phyloP scores from a whole-genome alignment of 202 grass and related monocot genomes.

The Musa balbisiana region DNA sequence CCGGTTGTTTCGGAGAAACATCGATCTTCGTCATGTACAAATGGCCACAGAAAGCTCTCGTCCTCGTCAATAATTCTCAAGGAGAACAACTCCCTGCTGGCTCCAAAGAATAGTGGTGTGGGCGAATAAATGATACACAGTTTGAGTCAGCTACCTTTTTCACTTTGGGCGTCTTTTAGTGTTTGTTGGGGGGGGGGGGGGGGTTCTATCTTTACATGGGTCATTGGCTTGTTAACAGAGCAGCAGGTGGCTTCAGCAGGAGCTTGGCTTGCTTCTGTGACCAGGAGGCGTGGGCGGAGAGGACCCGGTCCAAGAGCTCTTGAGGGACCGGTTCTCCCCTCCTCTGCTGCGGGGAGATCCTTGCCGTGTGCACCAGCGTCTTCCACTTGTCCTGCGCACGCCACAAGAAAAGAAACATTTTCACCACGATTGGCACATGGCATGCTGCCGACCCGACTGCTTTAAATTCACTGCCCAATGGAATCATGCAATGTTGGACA shows the following conservation, averaged over 20 bases:
- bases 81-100: no score
- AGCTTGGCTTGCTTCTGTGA: constrained; percentile 5
- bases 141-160: no score
- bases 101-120: no score
- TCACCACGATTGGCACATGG: neutral
- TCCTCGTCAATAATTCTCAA: no score
- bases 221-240: neutral
- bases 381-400: constrained; percentile 18
- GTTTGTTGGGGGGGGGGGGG: no score
- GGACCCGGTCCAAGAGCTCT: constrained; percentile 14
- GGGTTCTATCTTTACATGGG: no score
- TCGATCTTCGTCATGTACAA: no score
- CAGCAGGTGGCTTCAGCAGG: neutral
- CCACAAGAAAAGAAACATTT: neutral
- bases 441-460: neutral
- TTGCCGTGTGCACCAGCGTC: constrained; percentile 20
- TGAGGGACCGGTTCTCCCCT: constrained; percentile 21
- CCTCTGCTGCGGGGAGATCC: constrained; percentile 16
- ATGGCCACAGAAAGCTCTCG: no score
- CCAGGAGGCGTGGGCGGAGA: constrained; percentile 6
- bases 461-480: neutral
- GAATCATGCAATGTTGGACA: neutral
- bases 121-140: no score
- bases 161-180: no score
- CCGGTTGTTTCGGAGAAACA: no score